Evolutionary conservation across 129 eudicot species (phyloP).

Genomic region (Helianthus tuberosus): DNA sequence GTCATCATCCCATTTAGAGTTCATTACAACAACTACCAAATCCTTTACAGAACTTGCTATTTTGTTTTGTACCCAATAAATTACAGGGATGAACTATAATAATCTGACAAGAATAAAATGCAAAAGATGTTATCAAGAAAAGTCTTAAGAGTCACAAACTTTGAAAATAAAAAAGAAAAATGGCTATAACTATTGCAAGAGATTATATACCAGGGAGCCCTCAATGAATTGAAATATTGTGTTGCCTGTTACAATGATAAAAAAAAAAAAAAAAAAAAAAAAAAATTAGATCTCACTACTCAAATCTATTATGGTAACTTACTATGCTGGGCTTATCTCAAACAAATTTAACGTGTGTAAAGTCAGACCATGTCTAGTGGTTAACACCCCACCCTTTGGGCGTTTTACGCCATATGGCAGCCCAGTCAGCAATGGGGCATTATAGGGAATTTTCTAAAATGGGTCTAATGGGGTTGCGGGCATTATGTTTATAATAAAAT

Average conservation of each 20-base stretch:
- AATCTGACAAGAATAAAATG: conserved; percentile 8
- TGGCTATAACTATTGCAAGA: conserved; percentile 8
- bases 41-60: conserved; percentile 2
- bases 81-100: not conserved
- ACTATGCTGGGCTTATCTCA: not conserved
- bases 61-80: conserved; percentile 5
- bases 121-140: not conserved
- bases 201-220: conserved; percentile 56
- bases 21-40: not conserved
- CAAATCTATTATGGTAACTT: not conserved
- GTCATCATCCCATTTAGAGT: not conserved
- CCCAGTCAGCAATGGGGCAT: too few relatives aligned
- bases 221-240: conserved; percentile 32
- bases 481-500: too few relatives aligned
- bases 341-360: not conserved
- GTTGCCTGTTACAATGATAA: conserved; percentile 54
- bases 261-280: conserved; percentile 20
- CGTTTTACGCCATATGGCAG: too few relatives aligned
- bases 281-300: conserved; percentile 18
- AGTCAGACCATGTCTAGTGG: too few relatives aligned
- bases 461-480: too few relatives aligned
- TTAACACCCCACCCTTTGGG: too few relatives aligned
- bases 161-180: not conserved
- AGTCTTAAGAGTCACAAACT: not conserved
- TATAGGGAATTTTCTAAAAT: too few relatives aligned